Percentiles rank a stretch among this genome's conserved stretches.
Evolutionary conservation across 768 basidiomycete genomes (phyloP).

Genomic region (Glaciozyma antarctica): DNA sequence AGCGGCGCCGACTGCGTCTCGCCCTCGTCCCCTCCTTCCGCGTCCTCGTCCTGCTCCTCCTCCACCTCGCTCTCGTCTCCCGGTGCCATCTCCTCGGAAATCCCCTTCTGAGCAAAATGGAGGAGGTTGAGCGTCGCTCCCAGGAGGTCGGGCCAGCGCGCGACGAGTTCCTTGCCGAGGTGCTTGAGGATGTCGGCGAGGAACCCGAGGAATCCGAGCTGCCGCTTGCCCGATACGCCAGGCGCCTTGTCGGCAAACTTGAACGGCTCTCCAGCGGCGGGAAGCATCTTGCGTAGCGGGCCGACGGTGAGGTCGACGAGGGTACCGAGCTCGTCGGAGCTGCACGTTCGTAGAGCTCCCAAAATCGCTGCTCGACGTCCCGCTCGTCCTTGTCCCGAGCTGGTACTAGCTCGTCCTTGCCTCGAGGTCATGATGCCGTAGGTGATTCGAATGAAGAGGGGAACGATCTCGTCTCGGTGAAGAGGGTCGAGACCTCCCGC

Average conservation of each 20-base stretch:
- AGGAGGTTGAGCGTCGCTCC: slow-evolving; percentile 58
- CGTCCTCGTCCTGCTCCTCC: slow-evolving; percentile 27
- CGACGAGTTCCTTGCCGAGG: slow-evolving; percentile 60
- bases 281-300: slow-evolving; percentile 46
- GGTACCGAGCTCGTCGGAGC: slow-evolving; percentile 60
- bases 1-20: slow-evolving; percentile 38
- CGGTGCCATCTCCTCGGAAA: slow-evolving; percentile 35
- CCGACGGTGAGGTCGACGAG: slow-evolving; percentile 80
- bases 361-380: slow-evolving; percentile 69
- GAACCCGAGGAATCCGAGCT: slow-evolving; percentile 73
- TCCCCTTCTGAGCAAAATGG: slow-evolving; percentile 52
- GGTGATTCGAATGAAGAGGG: slow-evolving; percentile 61
- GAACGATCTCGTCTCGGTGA: slow-evolving; percentile 59
- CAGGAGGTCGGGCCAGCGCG: slow-evolving; percentile 67
- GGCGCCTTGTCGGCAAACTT: slow-evolving; percentile 19
- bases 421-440: slow-evolving; percentile 82
- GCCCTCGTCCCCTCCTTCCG: slow-evolving; percentile 22
- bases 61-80: slow-evolving; percentile 41
- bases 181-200: slow-evolving; percentile 75
- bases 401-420: slow-evolving; percentile 48
- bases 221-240: slow-evolving; percentile 36
- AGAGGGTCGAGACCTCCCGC: slow-evolving; percentile 48
- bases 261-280: slow-evolving; percentile 26
- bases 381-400: slow-evolving; percentile 50
- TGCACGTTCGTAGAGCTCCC: slow-evolving; percentile 58